These are phyloP conservation scores for Coemansia sp. DNA, from an alignment of 192 early-diverging fungal genomes.

Conservation along the genomic window DNA sequence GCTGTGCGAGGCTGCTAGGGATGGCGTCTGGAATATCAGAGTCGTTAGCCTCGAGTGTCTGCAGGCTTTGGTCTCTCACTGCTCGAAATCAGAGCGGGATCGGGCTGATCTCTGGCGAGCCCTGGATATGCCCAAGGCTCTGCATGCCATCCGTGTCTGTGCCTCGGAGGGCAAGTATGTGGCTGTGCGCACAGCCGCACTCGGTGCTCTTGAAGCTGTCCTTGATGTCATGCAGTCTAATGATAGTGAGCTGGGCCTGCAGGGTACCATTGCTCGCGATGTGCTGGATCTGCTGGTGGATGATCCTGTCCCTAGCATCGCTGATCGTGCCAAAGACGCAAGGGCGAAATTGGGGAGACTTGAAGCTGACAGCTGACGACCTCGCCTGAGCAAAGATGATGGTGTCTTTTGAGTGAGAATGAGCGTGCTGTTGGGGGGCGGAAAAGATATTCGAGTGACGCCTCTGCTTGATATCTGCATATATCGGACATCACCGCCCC, in stretches of 20 bases:
- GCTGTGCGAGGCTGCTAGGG: conserved; percentile 60
- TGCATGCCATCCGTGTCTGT: conserved; percentile 55
- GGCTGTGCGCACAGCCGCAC: conserved; percentile 64
- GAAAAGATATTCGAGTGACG: background rate
- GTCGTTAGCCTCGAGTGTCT: conserved; percentile 73
- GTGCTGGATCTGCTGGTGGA: conserved; percentile 29
- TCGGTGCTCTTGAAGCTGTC: conserved; percentile 52
- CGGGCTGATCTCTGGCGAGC: background rate
- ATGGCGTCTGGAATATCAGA: conserved; percentile 85
- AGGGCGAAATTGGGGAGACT: background rate
- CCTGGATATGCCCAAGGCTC: conserved; percentile 26
- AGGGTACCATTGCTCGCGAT: conserved; percentile 5
- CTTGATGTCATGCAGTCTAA: background rate
- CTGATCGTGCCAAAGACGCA: conserved; percentile 54
- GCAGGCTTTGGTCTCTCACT: conserved; percentile 58
- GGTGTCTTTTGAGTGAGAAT: background rate
- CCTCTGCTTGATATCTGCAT: conserved; percentile 12
- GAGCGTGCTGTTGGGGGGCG: background rate
- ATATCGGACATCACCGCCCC: background rate
- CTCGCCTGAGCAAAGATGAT: background rate
- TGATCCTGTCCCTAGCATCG: conserved; percentile 60
- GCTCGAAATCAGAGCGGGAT: background rate
- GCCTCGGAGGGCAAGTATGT: conserved; percentile 69
- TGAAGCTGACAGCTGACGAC: background rate
- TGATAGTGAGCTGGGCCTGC: background rate